Evolutionary conservation across 1,284 basidiomycete species (phyloP).

Genomic region (Paramarasmius palmivorus): DNA sequence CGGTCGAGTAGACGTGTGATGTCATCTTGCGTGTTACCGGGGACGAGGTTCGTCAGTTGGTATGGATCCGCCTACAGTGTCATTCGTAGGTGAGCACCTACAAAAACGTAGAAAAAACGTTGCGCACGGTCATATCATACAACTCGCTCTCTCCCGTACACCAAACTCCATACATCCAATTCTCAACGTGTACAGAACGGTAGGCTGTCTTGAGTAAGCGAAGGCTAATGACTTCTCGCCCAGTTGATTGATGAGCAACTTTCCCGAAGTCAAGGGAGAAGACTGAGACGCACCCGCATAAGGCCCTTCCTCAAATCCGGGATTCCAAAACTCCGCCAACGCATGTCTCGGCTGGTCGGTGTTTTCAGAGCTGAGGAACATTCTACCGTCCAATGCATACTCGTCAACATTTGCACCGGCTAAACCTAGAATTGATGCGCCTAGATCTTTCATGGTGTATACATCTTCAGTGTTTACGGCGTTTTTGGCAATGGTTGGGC

Average conservation of each 20-base stretch:
- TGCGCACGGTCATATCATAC: neutral
- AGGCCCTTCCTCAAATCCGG: neutral
- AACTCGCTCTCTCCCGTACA: conserved; percentile 7
- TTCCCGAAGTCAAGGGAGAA: too few relatives aligned
- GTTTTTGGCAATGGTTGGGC: neutral
- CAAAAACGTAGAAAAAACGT: too few relatives aligned
- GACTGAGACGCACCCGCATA: neutral
- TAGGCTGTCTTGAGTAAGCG: neutral
- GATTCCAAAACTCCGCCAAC: conserved; percentile 6
- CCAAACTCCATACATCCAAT: conserved; percentile 8
- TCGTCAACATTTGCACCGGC: neutral
- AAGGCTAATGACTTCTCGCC: neutral
- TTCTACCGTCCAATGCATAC: neutral
- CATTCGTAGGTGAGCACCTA: too few relatives aligned
- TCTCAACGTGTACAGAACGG: conserved; percentile 1
- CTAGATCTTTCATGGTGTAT: conserved; percentile 1
- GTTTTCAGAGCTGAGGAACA: neutral
- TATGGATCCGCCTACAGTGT: conserved; percentile 2
- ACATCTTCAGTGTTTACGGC: neutral
- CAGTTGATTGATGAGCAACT: neutral
- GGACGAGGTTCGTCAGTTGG: conserved; percentile 1
- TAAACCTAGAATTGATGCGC: conserved; percentile 1
- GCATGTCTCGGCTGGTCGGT: conserved; percentile 3
- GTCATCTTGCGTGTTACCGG: neutral
- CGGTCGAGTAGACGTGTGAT: neutral